phyloP scores from a whole-genome alignment of 2,329 filamentous ascomycete genomes.

The Pseudocercospora cruenta region DNA sequence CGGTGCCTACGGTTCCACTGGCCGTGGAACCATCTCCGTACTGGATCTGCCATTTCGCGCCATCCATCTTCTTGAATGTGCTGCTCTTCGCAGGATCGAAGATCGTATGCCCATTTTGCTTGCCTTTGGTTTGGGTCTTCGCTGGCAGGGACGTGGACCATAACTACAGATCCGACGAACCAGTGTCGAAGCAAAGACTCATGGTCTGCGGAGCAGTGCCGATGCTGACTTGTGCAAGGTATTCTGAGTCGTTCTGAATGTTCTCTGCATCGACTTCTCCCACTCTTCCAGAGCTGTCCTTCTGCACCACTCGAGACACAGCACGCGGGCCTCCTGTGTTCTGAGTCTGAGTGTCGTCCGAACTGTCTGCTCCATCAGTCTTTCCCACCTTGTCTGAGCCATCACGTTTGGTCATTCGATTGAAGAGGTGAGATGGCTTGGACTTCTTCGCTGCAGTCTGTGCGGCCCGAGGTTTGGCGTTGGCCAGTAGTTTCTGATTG shows the following conservation, averaged over 20 bases:
- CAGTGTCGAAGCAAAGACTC: conserved; percentile 70
- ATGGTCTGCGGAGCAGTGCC: conserved; percentile 65
- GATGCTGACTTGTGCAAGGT: conserved; percentile 66
- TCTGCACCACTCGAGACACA: conserved; percentile 5
- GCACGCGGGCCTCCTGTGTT: not conserved
- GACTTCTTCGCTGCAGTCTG: conserved; percentile 9
- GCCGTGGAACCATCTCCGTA: conserved; percentile 72
- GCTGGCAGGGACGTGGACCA: conserved; percentile 34
- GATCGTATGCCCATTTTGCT: conserved; percentile 52
- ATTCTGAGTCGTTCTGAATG: conserved; percentile 68
- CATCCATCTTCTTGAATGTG: conserved; percentile 57
- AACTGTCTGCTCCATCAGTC: not conserved
- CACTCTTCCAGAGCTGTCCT: conserved; percentile 20
- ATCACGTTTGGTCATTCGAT: conserved; percentile 18
- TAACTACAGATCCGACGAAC: conserved; percentile 69
- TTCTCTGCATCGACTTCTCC: conserved; percentile 53
- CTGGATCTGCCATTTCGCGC: conserved; percentile 64
- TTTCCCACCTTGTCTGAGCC: conserved; percentile 8
- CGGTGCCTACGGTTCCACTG: conserved; percentile 66
- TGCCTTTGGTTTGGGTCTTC: conserved; percentile 34
- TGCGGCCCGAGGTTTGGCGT: conserved; percentile 5
- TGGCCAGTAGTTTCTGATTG: conserved; percentile 4
- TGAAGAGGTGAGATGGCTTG: conserved; percentile 10
- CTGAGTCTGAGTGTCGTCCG: not conserved
- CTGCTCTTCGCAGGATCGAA: conserved; percentile 65